Evolutionary conservation across 176 grass and related monocot species (phyloP).

Genomic region (Coix lacrymajobi): DNA sequence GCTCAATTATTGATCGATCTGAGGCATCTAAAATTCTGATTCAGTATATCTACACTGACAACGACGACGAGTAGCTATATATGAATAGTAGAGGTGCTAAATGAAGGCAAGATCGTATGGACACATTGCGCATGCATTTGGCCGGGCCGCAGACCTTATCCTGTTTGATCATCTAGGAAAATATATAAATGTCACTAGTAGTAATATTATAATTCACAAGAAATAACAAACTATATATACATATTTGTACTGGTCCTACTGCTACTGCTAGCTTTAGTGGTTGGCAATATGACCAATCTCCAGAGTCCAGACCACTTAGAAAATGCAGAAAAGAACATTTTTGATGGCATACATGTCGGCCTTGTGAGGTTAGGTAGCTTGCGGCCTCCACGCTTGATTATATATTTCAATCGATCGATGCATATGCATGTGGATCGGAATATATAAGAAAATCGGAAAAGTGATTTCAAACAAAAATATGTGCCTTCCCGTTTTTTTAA

Average conservation of each 20-base stretch:
- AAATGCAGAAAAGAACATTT: conserved; percentile 2
- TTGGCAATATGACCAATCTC: conserved; percentile 25
- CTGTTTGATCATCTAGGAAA: background rate
- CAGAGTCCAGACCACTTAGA: background rate
- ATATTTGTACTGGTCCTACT: background rate
- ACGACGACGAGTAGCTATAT: background rate
- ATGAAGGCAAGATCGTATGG: background rate
- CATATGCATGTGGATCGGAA: background rate
- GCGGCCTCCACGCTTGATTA: background rate
- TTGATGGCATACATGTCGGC: conserved; percentile 17
- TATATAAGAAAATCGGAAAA: background rate
- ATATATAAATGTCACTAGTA: background rate
- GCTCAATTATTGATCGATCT: background rate
- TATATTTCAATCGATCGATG: background rate
- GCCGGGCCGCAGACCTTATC: background rate
- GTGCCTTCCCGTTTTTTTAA: background rate
- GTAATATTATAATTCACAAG: background rate
- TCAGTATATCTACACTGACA: background rate
- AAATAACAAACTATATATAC: background rate
- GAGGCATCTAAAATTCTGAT: background rate
- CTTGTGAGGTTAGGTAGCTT: conserved; percentile 29
- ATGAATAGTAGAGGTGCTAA: background rate
- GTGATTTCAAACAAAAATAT: background rate
- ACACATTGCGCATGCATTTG: background rate
- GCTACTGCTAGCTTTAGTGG: conserved; percentile 29